phyloP scores from a whole-genome alignment of 768 basidiomycete genomes.

The Boletus vinaceobasis region DNA sequence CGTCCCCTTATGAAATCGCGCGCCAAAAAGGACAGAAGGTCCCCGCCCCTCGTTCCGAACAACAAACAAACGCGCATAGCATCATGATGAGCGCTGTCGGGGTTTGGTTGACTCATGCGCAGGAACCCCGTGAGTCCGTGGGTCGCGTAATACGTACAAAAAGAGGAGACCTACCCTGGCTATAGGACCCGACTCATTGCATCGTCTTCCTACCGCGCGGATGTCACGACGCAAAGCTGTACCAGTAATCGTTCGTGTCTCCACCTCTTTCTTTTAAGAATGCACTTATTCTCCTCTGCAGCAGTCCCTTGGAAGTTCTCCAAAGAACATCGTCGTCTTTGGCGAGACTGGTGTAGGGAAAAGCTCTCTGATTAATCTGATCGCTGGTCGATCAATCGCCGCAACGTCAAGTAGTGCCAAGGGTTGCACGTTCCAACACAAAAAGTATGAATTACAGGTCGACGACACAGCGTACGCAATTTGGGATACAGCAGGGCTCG shows the following conservation, averaged over 20 bases:
- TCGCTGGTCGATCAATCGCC: slow-evolving; percentile 38
- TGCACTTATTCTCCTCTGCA: slow-evolving; percentile 8
- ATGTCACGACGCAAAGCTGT: slow-evolving; percentile 24
- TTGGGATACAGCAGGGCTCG: slow-evolving; percentile 40
- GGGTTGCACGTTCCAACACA: slow-evolving; percentile 35
- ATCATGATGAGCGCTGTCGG: slow-evolving; percentile 20
- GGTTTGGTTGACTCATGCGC: slow-evolving; percentile 13
- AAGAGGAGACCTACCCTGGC: slow-evolving; percentile 8
- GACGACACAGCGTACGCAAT: slow-evolving; percentile 23
- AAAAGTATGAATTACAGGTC: slow-evolving; percentile 26
- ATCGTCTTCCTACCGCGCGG: slow-evolving; percentile 12
- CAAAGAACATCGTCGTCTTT: slow-evolving; percentile 27
- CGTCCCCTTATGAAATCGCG: slow-evolving; percentile 8
- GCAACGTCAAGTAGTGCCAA: slow-evolving; percentile 30
- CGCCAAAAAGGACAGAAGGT: background rate
- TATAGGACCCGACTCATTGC: slow-evolving; percentile 5
- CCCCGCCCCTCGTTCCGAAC: slow-evolving; percentile 4
- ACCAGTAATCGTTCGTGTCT: slow-evolving; percentile 11
- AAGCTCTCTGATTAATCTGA: slow-evolving; percentile 43
- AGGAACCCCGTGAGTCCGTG: slow-evolving; percentile 3
- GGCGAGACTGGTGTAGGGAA: slow-evolving; percentile 35
- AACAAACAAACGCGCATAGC: background rate
- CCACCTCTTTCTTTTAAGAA: slow-evolving; percentile 3
- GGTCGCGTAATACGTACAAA: slow-evolving; percentile 19
- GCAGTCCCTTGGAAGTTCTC: slow-evolving; percentile 6